These are phyloP conservation scores for Ustilago tritici DNA, from an alignment of 1,284 basidiomycete species.

Conservation along the genomic window DNA sequence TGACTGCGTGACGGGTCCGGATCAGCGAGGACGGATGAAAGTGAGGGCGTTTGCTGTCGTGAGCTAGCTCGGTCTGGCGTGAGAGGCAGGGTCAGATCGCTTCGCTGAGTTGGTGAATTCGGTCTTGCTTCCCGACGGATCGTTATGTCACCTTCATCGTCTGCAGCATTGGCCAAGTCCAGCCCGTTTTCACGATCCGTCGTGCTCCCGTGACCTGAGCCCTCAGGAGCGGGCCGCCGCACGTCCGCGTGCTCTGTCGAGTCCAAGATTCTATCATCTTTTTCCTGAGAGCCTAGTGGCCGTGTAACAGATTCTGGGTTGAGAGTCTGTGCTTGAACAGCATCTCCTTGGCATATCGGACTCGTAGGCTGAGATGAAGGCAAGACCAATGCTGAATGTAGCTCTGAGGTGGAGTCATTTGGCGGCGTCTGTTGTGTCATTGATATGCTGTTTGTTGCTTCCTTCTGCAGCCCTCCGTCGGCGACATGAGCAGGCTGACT, in stretches of 20 bases:
- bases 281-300: not conserved
- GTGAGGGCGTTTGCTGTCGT: not conserved
- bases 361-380: not conserved
- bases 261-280: not conserved
- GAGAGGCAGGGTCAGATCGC: constrained; percentile 17
- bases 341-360: not conserved
- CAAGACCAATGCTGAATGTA: not conserved
- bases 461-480: not conserved
- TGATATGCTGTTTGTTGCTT: not conserved
- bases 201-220: not conserved
- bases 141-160: not conserved
- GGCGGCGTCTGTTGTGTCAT: not conserved
- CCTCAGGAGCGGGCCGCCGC: not conserved
- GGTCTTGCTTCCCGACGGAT: not conserved
- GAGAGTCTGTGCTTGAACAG: not conserved
- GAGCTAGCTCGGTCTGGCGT: not conserved
- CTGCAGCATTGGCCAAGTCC: not conserved
- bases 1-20: not conserved
- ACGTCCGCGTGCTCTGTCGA: not conserved
- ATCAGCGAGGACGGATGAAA: not conserved
- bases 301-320: not conserved
- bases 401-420: not conserved
- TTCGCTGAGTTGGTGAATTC: constrained; percentile 4
- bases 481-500: not conserved
- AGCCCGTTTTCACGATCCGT: not conserved